Base-by-base conservation (phyloP, 306 rosid species). In the Cucurbita maxima region DNA sequence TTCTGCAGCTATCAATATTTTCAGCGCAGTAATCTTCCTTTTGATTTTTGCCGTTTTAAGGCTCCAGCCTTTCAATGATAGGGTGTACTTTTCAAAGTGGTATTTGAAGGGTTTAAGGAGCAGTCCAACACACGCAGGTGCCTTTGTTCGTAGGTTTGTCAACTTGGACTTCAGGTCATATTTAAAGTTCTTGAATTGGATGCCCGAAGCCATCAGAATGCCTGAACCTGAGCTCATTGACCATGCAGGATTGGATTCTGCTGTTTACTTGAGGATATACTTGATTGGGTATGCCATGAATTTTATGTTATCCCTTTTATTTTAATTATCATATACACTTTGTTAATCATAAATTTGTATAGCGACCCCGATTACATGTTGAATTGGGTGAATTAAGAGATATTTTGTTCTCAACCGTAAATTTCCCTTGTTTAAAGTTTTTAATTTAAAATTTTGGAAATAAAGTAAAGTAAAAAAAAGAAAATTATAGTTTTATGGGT, bases 21-120 rank as follows among this genome's bases (percentile, higher is more conserved):
- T 94, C 70, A 83, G 83, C n/a, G 96, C 98, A 36, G 38, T 94
- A 51, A 41, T 91, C 41, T 94, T 94, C 87, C 80, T 94, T 57
- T n/a, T 91, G 36, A 87, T 81, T 18, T 94, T 89, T 79, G 98
- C 97, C 48, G 16, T 94, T 76, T 82, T 90, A 77, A 89, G 98
- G 96, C 96, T 94, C 75, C 98, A 94, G 66, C 98, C 98, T 68
- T 83, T 91, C 69, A 94, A 94, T 75, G 98, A 94, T 72, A 83
- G 97, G 71, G 98, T 93, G 18, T 93, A 93, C 89, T 93, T 93
- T 77, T 96, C 98, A 7, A 93, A 93, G 83, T 93, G 98, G 98
- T 93, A 93, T 76, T 67, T 93, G 1, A 90, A 86, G 78, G 92
- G 96, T 59, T 61, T 89, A 67, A 87, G 98, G 76, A 79, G 88